Base-by-base conservation (phyloP, 116 monocot species). In the Cymodocea nodosa region DNA sequence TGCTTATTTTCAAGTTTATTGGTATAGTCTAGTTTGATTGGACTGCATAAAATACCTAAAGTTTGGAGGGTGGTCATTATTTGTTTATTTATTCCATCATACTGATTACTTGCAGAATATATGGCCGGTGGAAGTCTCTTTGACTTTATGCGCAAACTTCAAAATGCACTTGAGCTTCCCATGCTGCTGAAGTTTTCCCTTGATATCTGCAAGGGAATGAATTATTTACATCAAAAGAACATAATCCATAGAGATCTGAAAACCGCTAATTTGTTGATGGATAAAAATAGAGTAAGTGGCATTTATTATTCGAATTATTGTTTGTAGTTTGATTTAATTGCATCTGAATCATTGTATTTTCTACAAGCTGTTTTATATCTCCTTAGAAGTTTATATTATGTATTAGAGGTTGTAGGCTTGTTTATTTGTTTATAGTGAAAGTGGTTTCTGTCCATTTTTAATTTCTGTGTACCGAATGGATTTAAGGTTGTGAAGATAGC, bases 241-340 rank as follows among this genome's bases (percentile, higher is more conserved):
- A 99, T 99, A 52, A 92, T 99, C 54, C 99, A 99, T 75, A 82
- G 92, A 56, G 99, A 99, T 78, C 65, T 99, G 73, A 99, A 99
- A 78, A 86, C 92, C 60, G 92, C 99, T 71, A 99, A 99, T 64
- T 74, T 99, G 64, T 80, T 99, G 63, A 67, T 99, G 74, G 92
- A 84, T 70, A 30, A 59, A 15, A 62, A 91, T 65, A 71, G 82
- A 52, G 98, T 98, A 86, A 66, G 83, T 65, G 0, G 20, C 16
- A 25, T 14, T 60, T 16, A 34, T 60, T 8, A 23, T 56, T 56
- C 18, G 2, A 8, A 20, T 3, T 56, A 8, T 56, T 8, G 6
- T 18, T 2, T 18, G 56, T 18, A 19, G 18, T 20, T 56, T 18
- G 20, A 4, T 9, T 20, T 56, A 18, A 8, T 18, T 20, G 19